phyloP scores from a whole-genome alignment of 345 rosid genomes.

The Gossypium raimondii region DNA sequence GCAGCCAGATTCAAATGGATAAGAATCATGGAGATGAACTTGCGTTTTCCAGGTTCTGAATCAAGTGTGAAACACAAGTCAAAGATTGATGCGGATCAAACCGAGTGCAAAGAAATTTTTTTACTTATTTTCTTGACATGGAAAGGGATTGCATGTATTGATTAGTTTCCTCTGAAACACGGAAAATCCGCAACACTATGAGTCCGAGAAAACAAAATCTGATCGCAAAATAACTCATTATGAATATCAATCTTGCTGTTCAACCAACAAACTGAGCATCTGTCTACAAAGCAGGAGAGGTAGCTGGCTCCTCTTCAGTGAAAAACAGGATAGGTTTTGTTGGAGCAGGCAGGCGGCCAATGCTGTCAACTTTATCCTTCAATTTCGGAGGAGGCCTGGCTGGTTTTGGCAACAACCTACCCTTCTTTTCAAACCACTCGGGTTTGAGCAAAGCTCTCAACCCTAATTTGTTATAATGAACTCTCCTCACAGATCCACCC shows the following conservation, averaged over 20 bases:
- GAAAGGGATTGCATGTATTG: neutral
- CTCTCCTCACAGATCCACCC: slow-evolving; percentile 87
- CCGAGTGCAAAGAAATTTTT: neutral
- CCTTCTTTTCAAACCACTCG: slow-evolving; percentile 95
- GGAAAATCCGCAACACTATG: neutral
- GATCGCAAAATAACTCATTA: neutral
- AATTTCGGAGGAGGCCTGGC: slow-evolving; percentile 97
- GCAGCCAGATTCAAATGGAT: neutral
- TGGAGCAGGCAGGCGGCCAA: slow-evolving; percentile 76
- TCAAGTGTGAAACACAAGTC: neutral
- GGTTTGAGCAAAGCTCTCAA: slow-evolving; percentile 82
- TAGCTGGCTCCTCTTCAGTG: slow-evolving; percentile 33
- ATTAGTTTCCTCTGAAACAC: neutral
- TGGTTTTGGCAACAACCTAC: slow-evolving; percentile 77
- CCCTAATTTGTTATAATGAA: slow-evolving; percentile 87
- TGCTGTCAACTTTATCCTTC: slow-evolving; percentile 85
- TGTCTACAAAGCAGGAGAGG: slow-evolving; percentile 24
- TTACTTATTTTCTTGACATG: neutral
- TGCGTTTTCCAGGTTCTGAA: neutral
- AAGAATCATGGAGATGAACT: neutral
- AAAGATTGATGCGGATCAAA: neutral
- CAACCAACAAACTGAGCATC: neutral
- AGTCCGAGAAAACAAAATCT: slow-evolving; percentile 10
- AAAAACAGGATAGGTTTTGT: slow-evolving; percentile 74
- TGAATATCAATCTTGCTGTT: slow-evolving; percentile 6